Base-by-base conservation (phyloP, 805 yeast genomes). In the Priceomyces castillae region DNA sequence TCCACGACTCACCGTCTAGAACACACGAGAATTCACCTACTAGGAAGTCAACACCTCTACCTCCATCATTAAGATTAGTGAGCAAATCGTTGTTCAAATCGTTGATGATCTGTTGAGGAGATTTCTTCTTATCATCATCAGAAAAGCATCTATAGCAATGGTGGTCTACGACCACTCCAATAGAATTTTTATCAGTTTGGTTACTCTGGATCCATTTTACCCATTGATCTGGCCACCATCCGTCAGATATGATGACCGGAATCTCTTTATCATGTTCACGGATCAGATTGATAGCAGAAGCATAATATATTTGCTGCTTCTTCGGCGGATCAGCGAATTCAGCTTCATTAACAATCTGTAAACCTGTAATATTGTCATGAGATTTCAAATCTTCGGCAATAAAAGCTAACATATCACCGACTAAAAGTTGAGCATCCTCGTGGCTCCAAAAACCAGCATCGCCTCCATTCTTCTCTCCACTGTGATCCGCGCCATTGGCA, bases 21-120 rank as follows among this genome's bases (percentile, higher is more conserved):
- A 88, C 96, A 65, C 96, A 88, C 0, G 96, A 86, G 62, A 80
- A 92, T 61, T 92, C 99, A 10, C 98, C 98, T 19, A 89, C 81
- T 57, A 88, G 71, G 42, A 85, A 72, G 57, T 90, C 97, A 1
- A 79, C 84, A 7, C 74, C 74, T 37, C 52, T 50, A 2, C 67
- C 69, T 39, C 65, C 55, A 52, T 74, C 64, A 31, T 62, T 67
- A 28, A 81, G 59, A 44, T 77, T 77, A 1, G 78, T 74, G 48
- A 80, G 62, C 2, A 77, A 69, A 35, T 77, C 76, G 0, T 56
- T 46, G 2, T 77, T 65, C 43, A 89, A 70, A 46, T 82, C 88
- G 2, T 64, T 40, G 15, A 82, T 78, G 43, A 88, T 82, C 48
- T 80, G 75, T 16, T 76, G 77, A 0, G 94, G 90, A 7, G 74